Percentiles rank a stretch among this genome's conserved stretches.
phyloP scores from a whole-genome alignment of 345 rosid species.

The Gossypium thurberi region DNA sequence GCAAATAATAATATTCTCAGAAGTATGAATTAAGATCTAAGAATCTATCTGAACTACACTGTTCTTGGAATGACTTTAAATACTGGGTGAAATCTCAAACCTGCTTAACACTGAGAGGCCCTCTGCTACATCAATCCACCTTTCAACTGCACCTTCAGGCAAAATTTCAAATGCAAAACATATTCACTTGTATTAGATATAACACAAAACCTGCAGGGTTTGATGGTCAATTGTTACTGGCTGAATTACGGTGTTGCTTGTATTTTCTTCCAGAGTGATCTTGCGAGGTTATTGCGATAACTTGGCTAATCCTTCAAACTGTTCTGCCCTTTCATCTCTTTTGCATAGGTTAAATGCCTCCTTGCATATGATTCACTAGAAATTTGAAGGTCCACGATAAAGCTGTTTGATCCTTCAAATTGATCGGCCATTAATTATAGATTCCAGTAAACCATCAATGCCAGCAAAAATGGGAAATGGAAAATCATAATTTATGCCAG shows the following conservation, averaged over 20 bases:
- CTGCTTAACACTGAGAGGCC: neutral
- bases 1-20: no score
- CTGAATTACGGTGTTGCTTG: neutral
- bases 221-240: neutral
- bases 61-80: no score
- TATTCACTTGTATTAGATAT: no score
- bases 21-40: no score
- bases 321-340: neutral
- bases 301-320: neutral
- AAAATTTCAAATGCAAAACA: neutral
- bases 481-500: slow-evolving; percentile 62
- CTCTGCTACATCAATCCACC: neutral
- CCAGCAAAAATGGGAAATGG: neutral
- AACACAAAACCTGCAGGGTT: no score
- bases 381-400: neutral
- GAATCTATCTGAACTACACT: no score
- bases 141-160: neutral
- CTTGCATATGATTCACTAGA: neutral
- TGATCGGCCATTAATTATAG: neutral
- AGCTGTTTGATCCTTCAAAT: neutral
- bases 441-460: slow-evolving; percentile 13
- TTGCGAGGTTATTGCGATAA: neutral
- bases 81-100: neutral
- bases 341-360: neutral
- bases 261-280: neutral